Conservation (phyloP, 257 asterid species). For the Salvia rosmarinus region DNA sequence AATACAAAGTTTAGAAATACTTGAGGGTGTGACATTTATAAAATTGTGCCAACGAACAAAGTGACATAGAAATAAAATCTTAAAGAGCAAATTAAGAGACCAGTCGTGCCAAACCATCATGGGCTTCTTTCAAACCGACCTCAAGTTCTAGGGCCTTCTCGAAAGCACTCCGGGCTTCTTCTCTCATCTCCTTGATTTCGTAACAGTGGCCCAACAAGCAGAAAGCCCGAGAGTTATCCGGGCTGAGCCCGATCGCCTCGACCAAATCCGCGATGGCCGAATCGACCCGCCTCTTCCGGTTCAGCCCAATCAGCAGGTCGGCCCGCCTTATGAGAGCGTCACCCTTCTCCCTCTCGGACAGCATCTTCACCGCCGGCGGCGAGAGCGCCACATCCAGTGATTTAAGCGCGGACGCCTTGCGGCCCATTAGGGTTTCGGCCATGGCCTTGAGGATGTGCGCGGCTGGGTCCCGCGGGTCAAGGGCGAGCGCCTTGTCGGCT, state of each 20-base stretch:
- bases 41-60: neutral
- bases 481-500: slow-evolving; percentile 72
- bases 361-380: slow-evolving; percentile 64
- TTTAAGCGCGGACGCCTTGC: slow-evolving; percentile 59
- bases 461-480: slow-evolving; percentile 82
- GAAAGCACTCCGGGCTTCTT: slow-evolving; percentile 58
- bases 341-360: slow-evolving; percentile 63
- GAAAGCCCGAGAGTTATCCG: slow-evolving; percentile 55
- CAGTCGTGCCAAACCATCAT: slow-evolving; percentile 48
- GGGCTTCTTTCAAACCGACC: slow-evolving; percentile 51
- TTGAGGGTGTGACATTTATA: too few species aligned
- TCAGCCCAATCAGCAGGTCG: slow-evolving; percentile 63
- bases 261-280: slow-evolving; percentile 65
- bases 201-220: slow-evolving; percentile 78
- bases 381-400: slow-evolving; percentile 72
- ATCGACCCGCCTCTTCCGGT: slow-evolving; percentile 67
- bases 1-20: too few species aligned
- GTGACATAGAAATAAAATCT: neutral
- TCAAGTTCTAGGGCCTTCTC: slow-evolving; percentile 50
- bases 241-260: slow-evolving; percentile 59
- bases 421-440: slow-evolving; percentile 77
- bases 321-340: slow-evolving; percentile 81
- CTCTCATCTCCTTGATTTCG: slow-evolving; percentile 47
- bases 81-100: slow-evolving; percentile 13
- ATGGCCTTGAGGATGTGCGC: slow-evolving; percentile 80